phyloP scores from a whole-genome alignment of 495 filamentous ascomycete species.

The Neurospora tetraspora region DNA sequence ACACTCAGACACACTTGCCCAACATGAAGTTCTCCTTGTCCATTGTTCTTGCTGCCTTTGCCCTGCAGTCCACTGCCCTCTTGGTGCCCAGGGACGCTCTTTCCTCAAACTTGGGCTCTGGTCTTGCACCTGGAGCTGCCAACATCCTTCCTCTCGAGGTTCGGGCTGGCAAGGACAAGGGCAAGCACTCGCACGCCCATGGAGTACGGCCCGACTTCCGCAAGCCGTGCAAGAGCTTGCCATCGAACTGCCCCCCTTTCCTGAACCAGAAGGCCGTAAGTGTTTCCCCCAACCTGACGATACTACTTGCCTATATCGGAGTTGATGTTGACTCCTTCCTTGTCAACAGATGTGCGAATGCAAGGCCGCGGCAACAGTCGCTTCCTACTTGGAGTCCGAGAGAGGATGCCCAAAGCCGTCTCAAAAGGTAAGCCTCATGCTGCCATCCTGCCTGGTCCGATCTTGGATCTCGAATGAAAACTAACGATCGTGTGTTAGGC shows the following conservation, averaged over 20 bases:
- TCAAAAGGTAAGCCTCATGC: conserved; percentile 3
- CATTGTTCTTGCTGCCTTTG: neutral
- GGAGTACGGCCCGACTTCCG: conserved; percentile 9
- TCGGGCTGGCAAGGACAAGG: neutral
- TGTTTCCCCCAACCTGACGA: neutral
- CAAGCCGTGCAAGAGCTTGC: conserved; percentile 2
- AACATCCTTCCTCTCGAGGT: neutral
- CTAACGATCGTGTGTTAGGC: neutral
- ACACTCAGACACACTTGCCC: neutral
- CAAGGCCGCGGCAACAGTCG: conserved; percentile 4
- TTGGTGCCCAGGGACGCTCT: neutral
- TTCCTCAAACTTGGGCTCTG: neutral
- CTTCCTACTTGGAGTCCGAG: conserved; percentile 9
- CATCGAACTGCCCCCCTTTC: conserved; percentile 8
- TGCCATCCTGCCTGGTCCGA: neutral
- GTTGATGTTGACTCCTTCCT: neutral
- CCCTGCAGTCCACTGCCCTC: conserved; percentile 1
- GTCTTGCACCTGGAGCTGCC: neutral
- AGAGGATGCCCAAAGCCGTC: conserved; percentile 9
- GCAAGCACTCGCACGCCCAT: conserved; percentile 1
- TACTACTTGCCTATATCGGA: neutral
- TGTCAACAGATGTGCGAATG: conserved; percentile 9
- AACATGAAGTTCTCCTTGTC: conserved; percentile 3
- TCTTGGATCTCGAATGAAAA: neutral
- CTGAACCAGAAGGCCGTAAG: conserved; percentile 8